Evolutionary conservation across 768 basidiomycete genomes (phyloP).

Genomic region (Chlorophyllum brunneum): DNA sequence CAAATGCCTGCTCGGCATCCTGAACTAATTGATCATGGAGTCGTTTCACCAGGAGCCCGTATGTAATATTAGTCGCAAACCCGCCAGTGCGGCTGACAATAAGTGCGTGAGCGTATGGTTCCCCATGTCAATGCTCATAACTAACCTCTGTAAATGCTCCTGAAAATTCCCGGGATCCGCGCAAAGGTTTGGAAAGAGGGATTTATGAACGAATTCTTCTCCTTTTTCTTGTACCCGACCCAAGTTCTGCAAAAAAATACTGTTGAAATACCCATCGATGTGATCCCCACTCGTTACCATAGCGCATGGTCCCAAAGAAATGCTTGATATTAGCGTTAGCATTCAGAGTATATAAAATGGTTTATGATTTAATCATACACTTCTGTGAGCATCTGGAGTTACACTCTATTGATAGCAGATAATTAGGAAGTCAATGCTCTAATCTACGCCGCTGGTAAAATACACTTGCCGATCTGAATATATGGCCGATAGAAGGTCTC

Average conservation of each 20-base stretch:
- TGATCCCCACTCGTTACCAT: conserved; percentile 7
- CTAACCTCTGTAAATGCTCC: not conserved
- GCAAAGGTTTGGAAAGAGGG: not conserved
- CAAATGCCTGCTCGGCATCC: not conserved
- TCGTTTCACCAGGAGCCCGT: not conserved
- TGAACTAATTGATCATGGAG: not conserved
- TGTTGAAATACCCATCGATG: conserved; percentile 10
- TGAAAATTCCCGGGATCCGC: not conserved
- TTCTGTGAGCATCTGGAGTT: not conserved
- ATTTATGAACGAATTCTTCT: not conserved
- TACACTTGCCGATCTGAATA: conserved; percentile 4
- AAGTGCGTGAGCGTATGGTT: not conserved
- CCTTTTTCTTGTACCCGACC: not conserved
- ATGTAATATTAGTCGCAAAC: not conserved
- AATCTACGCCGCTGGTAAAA: no score
- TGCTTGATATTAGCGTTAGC: not conserved
- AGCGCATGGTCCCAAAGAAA: conserved; percentile 4
- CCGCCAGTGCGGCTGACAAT: not conserved
- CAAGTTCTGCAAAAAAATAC: not conserved
- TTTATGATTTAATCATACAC: not conserved
- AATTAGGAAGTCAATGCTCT: not conserved
- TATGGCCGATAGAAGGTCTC: conserved; percentile 1
- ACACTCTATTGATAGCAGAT: no score
- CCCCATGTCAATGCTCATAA: not conserved
- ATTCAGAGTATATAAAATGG: not conserved